Percentiles rank a stretch among this genome's conserved stretches.
Evolutionary conservation across 345 rosid genomes (phyloP).

Genomic region (Populus simonii): DNA sequence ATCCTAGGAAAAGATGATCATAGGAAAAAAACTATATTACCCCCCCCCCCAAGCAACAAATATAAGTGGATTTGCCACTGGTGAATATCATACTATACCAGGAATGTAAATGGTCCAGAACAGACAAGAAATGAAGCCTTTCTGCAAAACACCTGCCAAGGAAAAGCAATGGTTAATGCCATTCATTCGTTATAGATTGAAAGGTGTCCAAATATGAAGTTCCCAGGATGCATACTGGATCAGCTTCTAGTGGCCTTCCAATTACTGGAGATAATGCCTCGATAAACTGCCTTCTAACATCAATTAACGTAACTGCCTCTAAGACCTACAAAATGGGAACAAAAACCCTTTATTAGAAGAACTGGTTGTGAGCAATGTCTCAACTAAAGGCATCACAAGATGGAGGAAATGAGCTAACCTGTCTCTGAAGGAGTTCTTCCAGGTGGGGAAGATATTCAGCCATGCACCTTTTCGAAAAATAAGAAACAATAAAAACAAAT

Average conservation of each 20-base stretch:
- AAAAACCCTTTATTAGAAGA: conserved; percentile 1
- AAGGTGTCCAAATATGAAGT: background rate
- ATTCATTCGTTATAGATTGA: conserved; percentile 9
- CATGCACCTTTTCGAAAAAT: conserved; percentile 70
- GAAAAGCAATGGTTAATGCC: conserved; percentile 22
- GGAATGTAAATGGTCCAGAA: conserved; percentile 69
- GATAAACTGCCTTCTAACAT: conserved; percentile 63
- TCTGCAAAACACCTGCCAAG: conserved; percentile 70
- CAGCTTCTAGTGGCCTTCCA: conserved; percentile 93
- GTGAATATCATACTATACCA: conserved; percentile 41
- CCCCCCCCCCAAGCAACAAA: background rate
- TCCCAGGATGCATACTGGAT: conserved; percentile 54
- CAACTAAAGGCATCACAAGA: conserved; percentile 8
- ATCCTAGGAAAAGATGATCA: background rate
- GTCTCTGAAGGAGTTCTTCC: conserved; percentile 78
- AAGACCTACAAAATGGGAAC: conserved; percentile 38
- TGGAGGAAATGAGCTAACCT: conserved; percentile 41
- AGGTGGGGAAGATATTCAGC: conserved; percentile 98
- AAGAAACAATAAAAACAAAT: conserved; percentile 2
- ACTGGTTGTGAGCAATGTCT: conserved; percentile 3
- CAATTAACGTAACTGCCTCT: conserved; percentile 75
- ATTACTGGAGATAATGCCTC: conserved; percentile 64
- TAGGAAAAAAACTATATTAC: background rate
- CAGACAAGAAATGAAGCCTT: conserved; percentile 66
- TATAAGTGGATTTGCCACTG: background rate